Percentiles rank a stretch among this genome's conserved stretches.
Conservation (phyloP, 345 rosid species). For the Euphorbia tirucalli region DNA sequence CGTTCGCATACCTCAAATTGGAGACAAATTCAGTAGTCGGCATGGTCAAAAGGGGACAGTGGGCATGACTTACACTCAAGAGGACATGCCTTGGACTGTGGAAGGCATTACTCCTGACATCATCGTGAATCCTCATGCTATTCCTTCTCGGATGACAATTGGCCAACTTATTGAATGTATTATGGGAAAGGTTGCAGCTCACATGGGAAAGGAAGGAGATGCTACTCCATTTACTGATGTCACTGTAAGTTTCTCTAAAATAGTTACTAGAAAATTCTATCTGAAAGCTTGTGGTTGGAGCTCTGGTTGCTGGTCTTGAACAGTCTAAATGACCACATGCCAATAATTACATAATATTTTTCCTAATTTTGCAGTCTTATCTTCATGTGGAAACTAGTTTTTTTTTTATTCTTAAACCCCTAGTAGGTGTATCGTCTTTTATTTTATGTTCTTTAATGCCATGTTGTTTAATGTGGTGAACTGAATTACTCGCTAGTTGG, state of each 20-base stretch:
- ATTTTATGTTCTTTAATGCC: not conserved
- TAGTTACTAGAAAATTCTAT: not conserved
- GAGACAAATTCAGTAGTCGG: constrained; percentile 97
- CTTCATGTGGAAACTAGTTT: not conserved
- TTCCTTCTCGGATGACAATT: constrained; percentile 98
- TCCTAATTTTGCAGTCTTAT: not conserved
- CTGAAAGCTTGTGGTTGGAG: not conserved
- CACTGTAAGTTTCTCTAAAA: constrained; percentile 53
- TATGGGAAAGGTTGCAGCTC: constrained; percentile 99
- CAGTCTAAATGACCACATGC: not conserved
- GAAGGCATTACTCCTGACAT: constrained; percentile 97
- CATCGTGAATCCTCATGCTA: constrained; percentile 96
- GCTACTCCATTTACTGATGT: constrained; percentile 99
- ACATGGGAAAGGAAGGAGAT: constrained; percentile 99
- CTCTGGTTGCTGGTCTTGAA: not conserved
- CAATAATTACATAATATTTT: not conserved
- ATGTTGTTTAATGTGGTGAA: not conserved
- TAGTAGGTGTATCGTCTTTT: not conserved
- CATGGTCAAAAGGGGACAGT: constrained; percentile 99
- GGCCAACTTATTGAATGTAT: constrained; percentile 99
- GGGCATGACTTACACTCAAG: constrained; percentile 98
- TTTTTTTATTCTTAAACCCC: not conserved
- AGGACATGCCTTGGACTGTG: constrained; percentile 98
- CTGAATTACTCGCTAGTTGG: not conserved
- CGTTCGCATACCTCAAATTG: constrained; percentile 93